phyloP scores from a whole-genome alignment of 257 asterid species.

The Przewalskia tangutica region DNA sequence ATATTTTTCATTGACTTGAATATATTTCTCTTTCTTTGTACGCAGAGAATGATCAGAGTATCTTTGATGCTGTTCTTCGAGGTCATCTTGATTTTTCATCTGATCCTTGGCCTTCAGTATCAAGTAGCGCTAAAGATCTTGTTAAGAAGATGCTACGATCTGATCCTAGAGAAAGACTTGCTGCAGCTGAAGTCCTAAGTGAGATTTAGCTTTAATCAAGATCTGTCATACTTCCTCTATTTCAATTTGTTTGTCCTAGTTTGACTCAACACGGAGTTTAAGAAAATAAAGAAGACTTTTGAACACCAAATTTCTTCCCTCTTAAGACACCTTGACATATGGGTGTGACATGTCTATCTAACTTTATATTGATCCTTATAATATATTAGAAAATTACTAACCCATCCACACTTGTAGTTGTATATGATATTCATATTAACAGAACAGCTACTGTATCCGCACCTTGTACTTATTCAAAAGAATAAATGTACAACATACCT shows the following conservation, averaged over 20 bases:
- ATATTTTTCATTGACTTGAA: neutral
- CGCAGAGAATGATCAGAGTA: conserved; percentile 78
- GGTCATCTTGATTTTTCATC: conserved; percentile 29
- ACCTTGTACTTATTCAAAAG: neutral
- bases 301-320: neutral
- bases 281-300: no score
- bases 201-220: conserved; percentile 15
- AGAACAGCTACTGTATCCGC: neutral
- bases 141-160: conserved; percentile 88
- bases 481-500: neutral
- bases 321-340: neutral
- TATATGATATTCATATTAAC: neutral
- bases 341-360: neutral
- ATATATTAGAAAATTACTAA: neutral
- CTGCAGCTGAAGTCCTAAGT: conserved; percentile 77
- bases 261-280: no score
- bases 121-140: conserved; percentile 92
- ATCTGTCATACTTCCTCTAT: neutral
- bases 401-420: neutral
- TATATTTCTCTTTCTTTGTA: conserved; percentile 6
- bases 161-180: conserved; percentile 67
- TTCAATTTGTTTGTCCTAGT: no score
- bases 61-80: conserved; percentile 66
- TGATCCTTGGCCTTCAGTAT: conserved; percentile 87
- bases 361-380: neutral